Evolutionary conservation across 2,329 filamentous ascomycete genomes (phyloP).

Genomic region (Colletotrichum brevisporum): DNA sequence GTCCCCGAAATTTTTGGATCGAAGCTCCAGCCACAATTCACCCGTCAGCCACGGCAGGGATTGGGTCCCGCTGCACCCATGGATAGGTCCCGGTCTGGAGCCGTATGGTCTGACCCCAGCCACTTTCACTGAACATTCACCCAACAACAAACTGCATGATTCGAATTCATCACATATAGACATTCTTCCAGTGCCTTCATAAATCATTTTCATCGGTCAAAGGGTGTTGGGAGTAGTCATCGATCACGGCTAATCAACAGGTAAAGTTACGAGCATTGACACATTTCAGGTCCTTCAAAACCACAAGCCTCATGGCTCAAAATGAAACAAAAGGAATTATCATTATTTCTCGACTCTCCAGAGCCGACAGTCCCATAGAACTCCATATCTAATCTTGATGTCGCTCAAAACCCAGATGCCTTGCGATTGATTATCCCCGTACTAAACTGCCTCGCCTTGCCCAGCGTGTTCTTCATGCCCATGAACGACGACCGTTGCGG

Average conservation of each 20-base stretch:
- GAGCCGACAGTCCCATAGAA: not conserved
- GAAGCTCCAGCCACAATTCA: slow-evolving; percentile 37
- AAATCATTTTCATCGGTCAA: too few species aligned
- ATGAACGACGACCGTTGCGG: slow-evolving; percentile 35
- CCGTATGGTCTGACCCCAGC: too few species aligned
- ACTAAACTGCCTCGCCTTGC: slow-evolving; percentile 37
- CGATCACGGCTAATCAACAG: too few species aligned
- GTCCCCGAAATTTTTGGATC: slow-evolving; percentile 41
- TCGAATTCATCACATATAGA: not conserved
- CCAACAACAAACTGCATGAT: not conserved
- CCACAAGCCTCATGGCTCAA: too few species aligned
- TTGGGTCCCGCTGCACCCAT: too few species aligned
- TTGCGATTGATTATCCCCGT: slow-evolving; percentile 39
- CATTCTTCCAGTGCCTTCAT: too few species aligned
- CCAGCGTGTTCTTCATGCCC: slow-evolving; percentile 40
- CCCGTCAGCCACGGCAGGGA: slow-evolving; percentile 11
- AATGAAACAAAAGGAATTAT: not conserved
- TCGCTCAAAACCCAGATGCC: slow-evolving; percentile 29
- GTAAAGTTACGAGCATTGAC: too few species aligned
- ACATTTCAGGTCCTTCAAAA: too few species aligned
- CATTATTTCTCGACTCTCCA: not conserved
- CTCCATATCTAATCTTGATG: not conserved
- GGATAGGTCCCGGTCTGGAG: too few species aligned
- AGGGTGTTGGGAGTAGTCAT: too few species aligned
- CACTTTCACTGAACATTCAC: too few species aligned